Evolutionary conservation across 441 rosid species (phyloP).

Genomic region (Manihot esculenta): DNA sequence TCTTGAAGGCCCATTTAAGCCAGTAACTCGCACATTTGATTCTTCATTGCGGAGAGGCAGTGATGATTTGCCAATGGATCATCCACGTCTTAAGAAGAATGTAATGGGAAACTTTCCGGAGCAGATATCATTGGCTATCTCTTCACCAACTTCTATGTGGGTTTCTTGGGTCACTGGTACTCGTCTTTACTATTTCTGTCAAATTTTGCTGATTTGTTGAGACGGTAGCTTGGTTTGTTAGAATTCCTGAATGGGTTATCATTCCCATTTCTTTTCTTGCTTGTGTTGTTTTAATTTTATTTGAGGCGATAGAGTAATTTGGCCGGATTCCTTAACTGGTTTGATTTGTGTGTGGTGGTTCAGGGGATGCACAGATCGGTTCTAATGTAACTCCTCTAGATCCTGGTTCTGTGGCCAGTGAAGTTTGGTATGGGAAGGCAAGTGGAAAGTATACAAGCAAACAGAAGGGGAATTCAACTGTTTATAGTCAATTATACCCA

Average conservation of each 20-base stretch:
- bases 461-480: slow-evolving; percentile 39
- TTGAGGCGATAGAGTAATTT: not conserved
- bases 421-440: slow-evolving; percentile 45
- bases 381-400: slow-evolving; percentile 44
- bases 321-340: slow-evolving; percentile 12
- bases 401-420: slow-evolving; percentile 42
- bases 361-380: slow-evolving; percentile 59
- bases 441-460: slow-evolving; percentile 41
- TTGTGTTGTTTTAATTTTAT: not conserved
- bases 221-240: not conserved
- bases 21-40: slow-evolving; percentile 63
- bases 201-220: not conserved
- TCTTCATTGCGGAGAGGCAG: slow-evolving; percentile 47
- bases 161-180: slow-evolving; percentile 83
- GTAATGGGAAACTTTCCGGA: slow-evolving; percentile 48
- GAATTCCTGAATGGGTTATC: not conserved
- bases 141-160: slow-evolving; percentile 58
- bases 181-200: not conserved
- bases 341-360: slow-evolving; percentile 12
- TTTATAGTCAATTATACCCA: slow-evolving; percentile 56
- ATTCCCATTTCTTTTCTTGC: not conserved
- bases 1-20: slow-evolving; percentile 70
- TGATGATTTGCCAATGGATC: slow-evolving; percentile 65
- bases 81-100: slow-evolving; percentile 47
- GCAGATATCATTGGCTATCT: slow-evolving; percentile 73